Base-by-base conservation (phyloP, 2,329 filamentous ascomycete genomes). In the Sphaerulina populicola region DNA sequence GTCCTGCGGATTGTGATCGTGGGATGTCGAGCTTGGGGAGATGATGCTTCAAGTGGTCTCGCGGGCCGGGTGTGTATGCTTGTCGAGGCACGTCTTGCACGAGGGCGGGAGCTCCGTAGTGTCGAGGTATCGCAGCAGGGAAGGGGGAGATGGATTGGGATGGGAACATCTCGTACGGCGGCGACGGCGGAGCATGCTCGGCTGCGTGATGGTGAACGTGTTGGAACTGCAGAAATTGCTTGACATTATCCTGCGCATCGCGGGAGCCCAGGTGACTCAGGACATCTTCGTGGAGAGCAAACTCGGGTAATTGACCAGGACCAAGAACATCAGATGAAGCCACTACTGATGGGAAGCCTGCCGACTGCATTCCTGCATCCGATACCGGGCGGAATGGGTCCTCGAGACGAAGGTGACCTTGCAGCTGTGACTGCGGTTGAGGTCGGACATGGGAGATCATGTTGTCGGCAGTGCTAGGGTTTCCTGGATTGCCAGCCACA, bases 271-370 rank as follows among this genome's bases (percentile, higher is more conserved):
- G 66, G 56, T 77, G 81, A 52, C 82, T 80, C 12, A 95, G 81
- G 38, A 77, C 78, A 44, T 84, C 81, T 66, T 89, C 83, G 61
- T 89, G 83, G 35, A 96, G 78, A 15, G 71, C 72, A 53, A 90
- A 76, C 21, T 82, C 75, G 18, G 84, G 77, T 10, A 82, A 66
- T 33, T 77, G 69, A 6, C 79, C 79, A 5, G 86, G 84, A 2
- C 89, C 90, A 56, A 97, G 77, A 9, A 94, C 78, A 68, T 96
- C 91, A 1, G 90, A 96, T 0, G 91, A 96, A 23, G 90, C 91
- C 47, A 94, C 84, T 8, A 95, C 77, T 1, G 90, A 96, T 8
- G 86, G 86, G 27, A 54, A 54, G 31, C 52, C 52, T 38, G 47
- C 47, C 6, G 47, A 50, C 33, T 50, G 18, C 40, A 50, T 44